Conservation (phyloP, 768 basidiomycete species). For the Lenzites betulinus region DNA sequence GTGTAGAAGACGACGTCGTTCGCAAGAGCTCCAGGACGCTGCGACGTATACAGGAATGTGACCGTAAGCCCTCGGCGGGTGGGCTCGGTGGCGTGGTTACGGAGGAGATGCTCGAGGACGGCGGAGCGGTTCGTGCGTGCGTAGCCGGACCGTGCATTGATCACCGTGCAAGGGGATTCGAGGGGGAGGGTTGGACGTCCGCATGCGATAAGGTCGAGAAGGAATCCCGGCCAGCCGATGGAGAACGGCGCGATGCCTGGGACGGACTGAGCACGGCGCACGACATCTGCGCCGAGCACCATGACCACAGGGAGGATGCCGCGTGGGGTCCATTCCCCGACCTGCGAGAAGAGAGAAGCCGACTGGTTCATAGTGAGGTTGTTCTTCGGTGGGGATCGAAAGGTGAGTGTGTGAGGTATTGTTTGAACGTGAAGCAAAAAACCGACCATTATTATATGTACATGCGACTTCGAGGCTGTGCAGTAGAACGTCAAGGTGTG, state of each 20-base stretch:
- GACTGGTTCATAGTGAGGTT: neutral
- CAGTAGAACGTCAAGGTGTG: neutral
- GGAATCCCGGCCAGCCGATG: conserved; percentile 37
- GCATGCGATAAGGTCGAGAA: conserved; percentile 25
- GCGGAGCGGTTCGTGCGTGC: conserved; percentile 28
- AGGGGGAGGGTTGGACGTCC: conserved; percentile 25
- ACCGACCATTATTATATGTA: neutral
- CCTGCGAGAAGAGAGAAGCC: neutral
- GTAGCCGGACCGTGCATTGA: conserved; percentile 29
- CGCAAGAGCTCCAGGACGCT: conserved; percentile 19
- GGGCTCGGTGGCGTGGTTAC: conserved; percentile 24
- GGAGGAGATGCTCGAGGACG: conserved; percentile 31
- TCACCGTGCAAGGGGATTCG: conserved; percentile 26
- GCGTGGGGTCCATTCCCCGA: neutral
- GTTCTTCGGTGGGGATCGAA: neutral
- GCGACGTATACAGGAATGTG: conserved; percentile 21
- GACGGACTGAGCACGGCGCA: conserved; percentile 19
- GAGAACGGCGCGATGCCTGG: conserved; percentile 30
- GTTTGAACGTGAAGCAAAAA: neutral
- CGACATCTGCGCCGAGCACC: conserved; percentile 35
- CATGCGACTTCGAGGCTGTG: neutral
- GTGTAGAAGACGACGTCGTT: conserved; percentile 29
- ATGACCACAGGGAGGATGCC: conserved; percentile 28
- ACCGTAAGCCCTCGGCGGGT: conserved; percentile 15
- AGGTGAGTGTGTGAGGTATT: neutral